Conservation (phyloP, 2,329 filamentous ascomycete species). For the Chrysoporthe puriensis region DNA sequence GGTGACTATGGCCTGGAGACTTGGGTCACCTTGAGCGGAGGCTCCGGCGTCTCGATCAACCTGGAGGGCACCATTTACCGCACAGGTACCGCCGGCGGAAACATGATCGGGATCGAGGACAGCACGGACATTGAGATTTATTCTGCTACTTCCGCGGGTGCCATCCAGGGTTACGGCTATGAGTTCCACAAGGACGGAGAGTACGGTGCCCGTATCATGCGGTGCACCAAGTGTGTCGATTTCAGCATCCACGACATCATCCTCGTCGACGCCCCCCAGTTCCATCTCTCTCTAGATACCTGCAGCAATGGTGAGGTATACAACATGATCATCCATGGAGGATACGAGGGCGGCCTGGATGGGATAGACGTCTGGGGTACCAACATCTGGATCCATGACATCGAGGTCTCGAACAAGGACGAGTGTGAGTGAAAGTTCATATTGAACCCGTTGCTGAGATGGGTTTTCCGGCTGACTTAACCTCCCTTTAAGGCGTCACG, state of each 20-base stretch:
- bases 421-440: constrained; percentile 39
- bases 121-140: constrained; percentile 52
- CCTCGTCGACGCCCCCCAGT: constrained; percentile 47
- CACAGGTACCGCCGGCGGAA: constrained; percentile 32
- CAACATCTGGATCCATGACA: constrained; percentile 62
- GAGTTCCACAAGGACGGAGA: constrained; percentile 41
- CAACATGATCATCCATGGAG: constrained; percentile 57
- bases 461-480: background rate
- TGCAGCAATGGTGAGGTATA: constrained; percentile 55
- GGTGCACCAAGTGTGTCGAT: constrained; percentile 46
- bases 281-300: constrained; percentile 35
- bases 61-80: constrained; percentile 45
- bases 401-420: constrained; percentile 65
- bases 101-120: constrained; percentile 35
- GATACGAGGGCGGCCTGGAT: constrained; percentile 55
- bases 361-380: constrained; percentile 58
- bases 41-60: constrained; percentile 51
- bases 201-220: constrained; percentile 49
- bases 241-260: constrained; percentile 54
- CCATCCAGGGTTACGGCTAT: constrained; percentile 55
- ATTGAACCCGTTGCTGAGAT: constrained; percentile 43
- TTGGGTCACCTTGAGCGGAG: constrained; percentile 50
- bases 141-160: constrained; percentile 46
- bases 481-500: constrained; percentile 38
- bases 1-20: constrained; percentile 52